Evolutionary conservation across 2,329 filamentous ascomycete genomes (phyloP).

Genomic region (Trichoderma citrinoviride): DNA sequence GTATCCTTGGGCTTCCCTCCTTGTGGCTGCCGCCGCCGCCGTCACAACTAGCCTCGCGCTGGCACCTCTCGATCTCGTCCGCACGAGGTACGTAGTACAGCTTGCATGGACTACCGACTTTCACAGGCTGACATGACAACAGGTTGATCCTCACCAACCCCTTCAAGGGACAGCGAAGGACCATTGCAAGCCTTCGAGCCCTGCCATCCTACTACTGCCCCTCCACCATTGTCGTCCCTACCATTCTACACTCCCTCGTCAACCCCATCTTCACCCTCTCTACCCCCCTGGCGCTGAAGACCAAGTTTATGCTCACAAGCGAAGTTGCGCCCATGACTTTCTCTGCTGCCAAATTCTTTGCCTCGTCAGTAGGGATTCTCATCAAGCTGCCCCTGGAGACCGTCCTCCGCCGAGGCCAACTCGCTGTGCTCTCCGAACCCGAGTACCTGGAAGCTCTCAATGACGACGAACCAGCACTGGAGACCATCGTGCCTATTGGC

Average conservation of each 20-base stretch:
- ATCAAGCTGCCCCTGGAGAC: constrained; percentile 90
- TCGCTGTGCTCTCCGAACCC: constrained; percentile 62
- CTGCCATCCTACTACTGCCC: constrained; percentile 77
- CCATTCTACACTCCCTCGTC: constrained; percentile 78
- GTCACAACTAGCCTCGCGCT: constrained; percentile 76
- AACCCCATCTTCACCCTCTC: constrained; percentile 80
- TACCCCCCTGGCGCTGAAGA: constrained; percentile 79
- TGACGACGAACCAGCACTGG: constrained; percentile 45
- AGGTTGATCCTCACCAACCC: constrained; percentile 81
- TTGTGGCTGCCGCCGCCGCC: constrained; percentile 63
- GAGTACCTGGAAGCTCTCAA: constrained; percentile 51
- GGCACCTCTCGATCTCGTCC: constrained; percentile 83
- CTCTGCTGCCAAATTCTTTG: constrained; percentile 76
- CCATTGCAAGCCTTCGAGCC: constrained; percentile 71
- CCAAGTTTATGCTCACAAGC: constrained; percentile 80
- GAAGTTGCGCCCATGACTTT: constrained; percentile 78
- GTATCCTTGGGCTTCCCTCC: constrained; percentile 76
- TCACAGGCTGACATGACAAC: constrained; percentile 31
- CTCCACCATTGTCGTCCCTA: constrained; percentile 71
- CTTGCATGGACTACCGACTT: background rate
- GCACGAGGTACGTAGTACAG: constrained; percentile 56
- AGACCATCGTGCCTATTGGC: constrained; percentile 77
- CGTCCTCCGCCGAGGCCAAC: constrained; percentile 83
- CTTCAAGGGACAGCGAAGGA: constrained; percentile 70
- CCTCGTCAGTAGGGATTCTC: constrained; percentile 76